Evolutionary conservation across 116 monocot genomes (phyloP), one percentile per base, ranked within the genome.

Genomic region (Phalaenopsis hybrid): DNA sequence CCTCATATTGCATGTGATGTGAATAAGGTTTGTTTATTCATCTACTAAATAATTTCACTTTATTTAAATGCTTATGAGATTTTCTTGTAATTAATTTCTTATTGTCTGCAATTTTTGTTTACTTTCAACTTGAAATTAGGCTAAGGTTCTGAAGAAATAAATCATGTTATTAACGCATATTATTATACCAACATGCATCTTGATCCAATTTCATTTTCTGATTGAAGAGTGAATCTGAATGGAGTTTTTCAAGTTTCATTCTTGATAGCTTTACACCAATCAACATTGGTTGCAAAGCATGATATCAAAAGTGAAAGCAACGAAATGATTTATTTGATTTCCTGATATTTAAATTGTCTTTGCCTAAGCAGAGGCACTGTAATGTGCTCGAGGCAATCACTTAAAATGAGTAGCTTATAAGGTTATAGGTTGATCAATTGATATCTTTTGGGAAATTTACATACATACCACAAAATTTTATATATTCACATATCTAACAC

Each of bases 51-150:
- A 65, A 65, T 21, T 23, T 65, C 23, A 65, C 6, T 65, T 65
- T 65, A 65, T 65, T 65, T 65, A 65, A 65, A 65, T 65, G 55
- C 8, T 23, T 65, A 65, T 65, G 65, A 65, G 20, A 23, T 65
- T 65, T 65, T 65, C 23, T 65, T 61, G 17, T 7, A 17, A 61
- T 0, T 61, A 61, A 61, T 65, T 65, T 9, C 12, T 65, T 65
- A 65, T 8, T 25, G 65, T 65, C 21, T 8, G 65, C 55, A 15
- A 41, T 23, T 63, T 65, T 65, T 65, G n/a, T 20, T 65, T 5
- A 65, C 9, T 65, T 65, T 65, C 65, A 65, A 65, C 23, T 65
- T 65, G 65, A 6, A 65, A 65, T 65, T 23, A 12, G 6, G 11
- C 25, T 21, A 65, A 65, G 25, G 0, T 25, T 65, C 9, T 23